Base-by-base conservation (phyloP, 169 alveolate genomes). In the Plasmodium blacklocki region DNA sequence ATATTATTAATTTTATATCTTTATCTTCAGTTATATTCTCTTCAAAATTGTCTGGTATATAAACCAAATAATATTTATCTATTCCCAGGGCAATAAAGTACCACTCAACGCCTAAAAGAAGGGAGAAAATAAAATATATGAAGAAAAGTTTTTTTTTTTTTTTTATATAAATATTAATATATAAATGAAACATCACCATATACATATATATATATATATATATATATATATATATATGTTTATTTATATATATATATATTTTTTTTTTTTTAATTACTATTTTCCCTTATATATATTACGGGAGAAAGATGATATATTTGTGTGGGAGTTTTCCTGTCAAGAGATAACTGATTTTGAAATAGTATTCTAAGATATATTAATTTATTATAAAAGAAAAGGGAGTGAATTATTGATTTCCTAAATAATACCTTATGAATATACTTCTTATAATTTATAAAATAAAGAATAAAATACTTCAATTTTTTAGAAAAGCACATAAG, bases 401-500 rank as follows among this genome's bases (percentile, higher is more conserved):
- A 18, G 45, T 85, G 87, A 15, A 85, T n/a, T 15, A 85, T 26
- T 6, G 92, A 85, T 39, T 62, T 85, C 50, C 92, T 85, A 12
- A 70, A 85, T 72, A 85, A 73, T 11, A 85, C 56, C n/a, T 71
- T 85, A 49, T 85, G 92, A 21, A 85, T 85, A 60, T 59, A 72
- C 29, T 47, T 85, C 54, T 85, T 85, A 85, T 85, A 85, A 85
- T 85, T 85, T 52, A 85, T 60, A 72, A 85, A 85, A 52, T 85
- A 85, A 50, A 85, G 32, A n/a, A 85, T 85, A 59, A 85, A 85
- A 52, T 85, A 85, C 32, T 85, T 85, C 45, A 85, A 39, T 52
- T 85, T 85, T 58, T 39, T 71, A 12, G 88, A 85, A 71, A 85
- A 85, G 68, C 85, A 71, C 92, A 85, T 85, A 54, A 85, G 72